phyloP scores from a whole-genome alignment of 2,329 filamentous ascomycete genomes.

The Bimuria novae-zelandiae region DNA sequence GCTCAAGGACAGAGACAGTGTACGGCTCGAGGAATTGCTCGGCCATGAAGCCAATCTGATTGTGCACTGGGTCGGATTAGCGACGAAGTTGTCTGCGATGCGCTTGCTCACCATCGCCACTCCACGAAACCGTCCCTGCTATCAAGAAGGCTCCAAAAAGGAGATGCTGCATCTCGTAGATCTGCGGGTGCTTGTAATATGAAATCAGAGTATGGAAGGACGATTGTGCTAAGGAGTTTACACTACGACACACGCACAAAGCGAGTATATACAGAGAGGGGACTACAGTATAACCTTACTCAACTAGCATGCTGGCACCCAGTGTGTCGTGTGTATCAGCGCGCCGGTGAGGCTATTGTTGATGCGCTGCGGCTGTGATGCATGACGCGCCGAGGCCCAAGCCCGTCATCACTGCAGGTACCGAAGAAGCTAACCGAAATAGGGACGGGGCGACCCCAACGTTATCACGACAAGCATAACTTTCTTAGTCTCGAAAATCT shows the following conservation, averaged over 20 bases:
- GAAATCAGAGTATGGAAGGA: not conserved
- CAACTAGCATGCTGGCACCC: no score
- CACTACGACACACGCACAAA: no score
- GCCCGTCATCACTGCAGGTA: constrained; percentile 12
- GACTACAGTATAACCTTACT: no score
- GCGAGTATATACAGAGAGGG: not conserved
- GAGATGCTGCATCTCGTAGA: not conserved
- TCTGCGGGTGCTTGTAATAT: not conserved
- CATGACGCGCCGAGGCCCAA: constrained; percentile 3
- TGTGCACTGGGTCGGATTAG: constrained; percentile 39
- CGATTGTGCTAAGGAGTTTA: not conserved
- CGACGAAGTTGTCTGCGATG: not conserved
- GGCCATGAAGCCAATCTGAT: constrained; percentile 49
- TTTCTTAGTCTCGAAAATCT: no score
- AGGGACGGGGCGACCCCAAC: not conserved
- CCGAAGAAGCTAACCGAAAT: not conserved
- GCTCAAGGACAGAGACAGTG: constrained; percentile 35
- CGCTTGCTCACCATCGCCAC: constrained; percentile 35
- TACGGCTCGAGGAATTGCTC: constrained; percentile 42
- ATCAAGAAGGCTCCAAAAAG: constrained; percentile 19
- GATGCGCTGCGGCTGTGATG: not conserved
- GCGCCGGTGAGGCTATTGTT: no score
- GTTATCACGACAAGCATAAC: not conserved
- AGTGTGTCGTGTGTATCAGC: no score
- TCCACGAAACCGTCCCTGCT: constrained; percentile 31